A percentile compares a stretch with the other conserved stretches of the same genome.
Evolutionary conservation across 192 early-diverging fungal species (phyloP).

Genomic region (Coemansia sp.): DNA sequence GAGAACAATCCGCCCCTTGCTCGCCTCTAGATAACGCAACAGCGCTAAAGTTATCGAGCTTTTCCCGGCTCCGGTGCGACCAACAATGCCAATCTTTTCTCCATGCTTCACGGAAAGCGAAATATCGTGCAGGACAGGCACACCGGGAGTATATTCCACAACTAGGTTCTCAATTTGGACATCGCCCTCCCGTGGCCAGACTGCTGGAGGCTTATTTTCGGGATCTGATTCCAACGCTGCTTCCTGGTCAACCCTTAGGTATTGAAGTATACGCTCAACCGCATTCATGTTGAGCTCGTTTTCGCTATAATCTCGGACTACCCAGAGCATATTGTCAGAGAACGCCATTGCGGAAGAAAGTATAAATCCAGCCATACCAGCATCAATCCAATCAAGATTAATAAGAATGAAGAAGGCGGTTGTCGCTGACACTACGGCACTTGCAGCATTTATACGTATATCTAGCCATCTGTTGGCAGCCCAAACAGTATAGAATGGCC

Average conservation of each 20-base stretch:
- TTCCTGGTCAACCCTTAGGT: constrained; percentile 78
- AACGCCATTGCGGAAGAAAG: constrained; percentile 82
- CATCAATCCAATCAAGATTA: constrained; percentile 51
- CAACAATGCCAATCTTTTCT: constrained; percentile 88
- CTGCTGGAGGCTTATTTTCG: constrained; percentile 50
- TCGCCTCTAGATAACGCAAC: constrained; percentile 75
- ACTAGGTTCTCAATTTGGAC: constrained; percentile 69
- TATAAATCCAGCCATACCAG: constrained; percentile 83
- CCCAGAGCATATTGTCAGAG: constrained; percentile 72
- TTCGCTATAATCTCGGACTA: constrained; percentile 69
- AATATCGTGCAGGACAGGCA: constrained; percentile 76
- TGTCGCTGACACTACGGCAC: constrained; percentile 68
- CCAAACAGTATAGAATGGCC: constrained; percentile 77
- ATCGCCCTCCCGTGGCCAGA: constrained; percentile 70
- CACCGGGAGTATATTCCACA: constrained; percentile 76
- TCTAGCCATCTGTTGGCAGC: constrained; percentile 79
- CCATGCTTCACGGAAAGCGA: constrained; percentile 67
- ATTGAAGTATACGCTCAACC: constrained; percentile 84
- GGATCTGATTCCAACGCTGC: constrained; percentile 60
- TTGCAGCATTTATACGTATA: constrained; percentile 71
- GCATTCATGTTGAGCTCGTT: constrained; percentile 85
- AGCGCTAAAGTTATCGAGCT: constrained; percentile 70
- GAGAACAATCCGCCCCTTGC: constrained; percentile 63
- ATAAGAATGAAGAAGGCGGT: constrained; percentile 67
- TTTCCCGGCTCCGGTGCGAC: constrained; percentile 84